Evolutionary conservation across 768 basidiomycete species (phyloP).

Genomic region (Hygrophoropsis aurantiaca): DNA sequence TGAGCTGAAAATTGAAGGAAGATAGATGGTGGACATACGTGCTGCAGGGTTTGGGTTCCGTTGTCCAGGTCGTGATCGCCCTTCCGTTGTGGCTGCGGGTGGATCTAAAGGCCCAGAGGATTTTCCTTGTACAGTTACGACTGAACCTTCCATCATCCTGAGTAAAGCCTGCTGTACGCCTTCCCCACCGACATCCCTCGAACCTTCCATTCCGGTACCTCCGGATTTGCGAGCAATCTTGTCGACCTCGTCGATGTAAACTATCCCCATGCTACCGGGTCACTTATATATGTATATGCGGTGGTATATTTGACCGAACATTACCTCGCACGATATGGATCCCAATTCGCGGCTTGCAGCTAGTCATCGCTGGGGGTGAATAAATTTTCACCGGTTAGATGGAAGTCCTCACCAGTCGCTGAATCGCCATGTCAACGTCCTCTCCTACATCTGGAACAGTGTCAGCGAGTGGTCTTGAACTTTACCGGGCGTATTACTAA

Average conservation of each 20-base stretch:
- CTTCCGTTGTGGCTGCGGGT: constrained; percentile 41
- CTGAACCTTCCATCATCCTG: constrained; percentile 92
- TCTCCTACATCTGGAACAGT: constrained; percentile 79
- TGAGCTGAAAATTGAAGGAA: constrained; percentile 1
- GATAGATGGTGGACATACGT: background rate
- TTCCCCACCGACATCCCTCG: constrained; percentile 91
- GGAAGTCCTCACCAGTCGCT: constrained; percentile 60
- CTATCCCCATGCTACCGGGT: constrained; percentile 74
- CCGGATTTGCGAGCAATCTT: constrained; percentile 74
- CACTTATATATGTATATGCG: constrained; percentile 6
- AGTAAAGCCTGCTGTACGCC: constrained; percentile 93
- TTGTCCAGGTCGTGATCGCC: constrained; percentile 50
- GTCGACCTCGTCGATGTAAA: constrained; percentile 96
- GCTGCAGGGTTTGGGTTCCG: constrained; percentile 39
- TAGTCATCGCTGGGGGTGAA: constrained; percentile 22
- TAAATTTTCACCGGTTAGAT: constrained; percentile 4
- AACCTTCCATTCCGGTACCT: constrained; percentile 60
- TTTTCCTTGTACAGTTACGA: constrained; percentile 80
- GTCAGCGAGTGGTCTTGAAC: constrained; percentile 5
- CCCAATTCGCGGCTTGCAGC: constrained; percentile 90
- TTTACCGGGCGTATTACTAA: constrained; percentile 35
- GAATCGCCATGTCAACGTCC: constrained; percentile 91
- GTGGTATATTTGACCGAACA: constrained; percentile 2
- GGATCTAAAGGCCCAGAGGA: constrained; percentile 47
- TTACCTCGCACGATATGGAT: constrained; percentile 82